Evolutionary conservation across 2,329 filamentous ascomycete species (phyloP).

Genomic region (Rutstroemia sp.): DNA sequence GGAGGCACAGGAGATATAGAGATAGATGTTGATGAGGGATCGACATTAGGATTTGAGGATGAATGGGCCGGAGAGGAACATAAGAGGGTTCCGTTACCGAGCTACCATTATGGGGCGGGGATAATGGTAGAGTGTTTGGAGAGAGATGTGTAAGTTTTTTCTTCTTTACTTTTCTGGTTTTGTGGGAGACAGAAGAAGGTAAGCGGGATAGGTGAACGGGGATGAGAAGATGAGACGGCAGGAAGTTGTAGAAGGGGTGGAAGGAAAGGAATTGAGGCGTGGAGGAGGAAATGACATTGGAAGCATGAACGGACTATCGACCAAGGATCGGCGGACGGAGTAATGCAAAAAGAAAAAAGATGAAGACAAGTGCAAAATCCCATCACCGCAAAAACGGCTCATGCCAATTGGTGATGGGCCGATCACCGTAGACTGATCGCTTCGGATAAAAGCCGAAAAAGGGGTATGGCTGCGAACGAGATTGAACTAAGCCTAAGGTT

Average conservation of each 20-base stretch:
- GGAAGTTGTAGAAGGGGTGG: background rate
- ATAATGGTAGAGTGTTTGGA: slow-evolving; percentile 70
- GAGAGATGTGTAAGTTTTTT: slow-evolving; percentile 57
- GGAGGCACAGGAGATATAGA: background rate
- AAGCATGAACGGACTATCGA: too few relatives aligned
- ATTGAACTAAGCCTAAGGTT: too few relatives aligned
- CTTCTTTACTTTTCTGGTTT: background rate
- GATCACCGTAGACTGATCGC: too few relatives aligned
- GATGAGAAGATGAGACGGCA: background rate
- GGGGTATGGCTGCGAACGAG: too few relatives aligned
- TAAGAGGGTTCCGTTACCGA: slow-evolving; percentile 37
- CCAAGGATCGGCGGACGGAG: too few relatives aligned
- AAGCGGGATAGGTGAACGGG: background rate
- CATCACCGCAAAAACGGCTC: too few relatives aligned
- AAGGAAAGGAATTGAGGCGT: too few relatives aligned
- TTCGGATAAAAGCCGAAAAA: too few relatives aligned
- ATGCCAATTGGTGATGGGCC: too few relatives aligned
- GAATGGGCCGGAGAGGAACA: background rate
- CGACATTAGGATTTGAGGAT: slow-evolving; percentile 5
- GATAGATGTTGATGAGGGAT: background rate
- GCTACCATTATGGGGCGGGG: slow-evolving; percentile 58
- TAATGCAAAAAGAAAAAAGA: too few relatives aligned
- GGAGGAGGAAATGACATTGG: too few relatives aligned
- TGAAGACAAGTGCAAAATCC: too few relatives aligned
- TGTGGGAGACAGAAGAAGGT: background rate